Evolutionary conservation across 164 flowering plant genomes (phyloP).

Genomic region (Magnolia changhungtana): DNA sequence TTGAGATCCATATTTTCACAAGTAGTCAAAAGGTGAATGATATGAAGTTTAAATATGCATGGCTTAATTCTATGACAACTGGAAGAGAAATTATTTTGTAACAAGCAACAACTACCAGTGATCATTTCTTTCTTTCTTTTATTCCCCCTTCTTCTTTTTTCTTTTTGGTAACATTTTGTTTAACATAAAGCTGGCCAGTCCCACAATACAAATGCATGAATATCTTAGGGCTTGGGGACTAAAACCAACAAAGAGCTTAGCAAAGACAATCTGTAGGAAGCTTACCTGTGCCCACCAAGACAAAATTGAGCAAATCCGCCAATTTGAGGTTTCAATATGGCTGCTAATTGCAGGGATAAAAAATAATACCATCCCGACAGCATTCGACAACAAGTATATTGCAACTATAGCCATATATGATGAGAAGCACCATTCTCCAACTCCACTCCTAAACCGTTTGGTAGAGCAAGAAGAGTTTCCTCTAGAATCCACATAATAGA

Average conservation of each 20-base stretch:
- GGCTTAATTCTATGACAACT: not conserved
- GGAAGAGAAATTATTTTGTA: not conserved
- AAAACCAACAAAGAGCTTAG: not conserved
- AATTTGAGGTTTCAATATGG: slow-evolving; percentile 79
- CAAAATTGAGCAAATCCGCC: slow-evolving; percentile 38
- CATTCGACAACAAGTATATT: slow-evolving; percentile 65
- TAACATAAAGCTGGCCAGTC: not conserved
- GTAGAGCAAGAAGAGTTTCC: slow-evolving; percentile 62
- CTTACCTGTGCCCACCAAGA: slow-evolving; percentile 92
- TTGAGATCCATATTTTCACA: not conserved
- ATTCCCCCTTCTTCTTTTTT: too few species aligned
- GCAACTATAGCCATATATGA: slow-evolving; percentile 79
- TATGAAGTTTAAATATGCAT: not conserved
- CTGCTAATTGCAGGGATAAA: slow-evolving; percentile 76
- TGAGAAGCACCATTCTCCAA: slow-evolving; percentile 71
- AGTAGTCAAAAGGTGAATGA: not conserved
- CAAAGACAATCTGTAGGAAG: not conserved
- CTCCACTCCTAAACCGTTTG: slow-evolving; percentile 45
- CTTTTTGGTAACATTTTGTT: too few species aligned
- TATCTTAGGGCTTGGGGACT: not conserved
- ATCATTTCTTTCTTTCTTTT: too few species aligned
- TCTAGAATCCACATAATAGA: slow-evolving; percentile 56
- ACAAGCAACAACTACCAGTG: too few species aligned
- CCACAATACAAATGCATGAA: not conserved
- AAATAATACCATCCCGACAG: slow-evolving; percentile 73